A percentile compares a stretch with the other conserved stretches of the same genome.
Evolutionary conservation across 1,139 yeast species (phyloP).

Genomic region (Oligophagozyma castellii): DNA sequence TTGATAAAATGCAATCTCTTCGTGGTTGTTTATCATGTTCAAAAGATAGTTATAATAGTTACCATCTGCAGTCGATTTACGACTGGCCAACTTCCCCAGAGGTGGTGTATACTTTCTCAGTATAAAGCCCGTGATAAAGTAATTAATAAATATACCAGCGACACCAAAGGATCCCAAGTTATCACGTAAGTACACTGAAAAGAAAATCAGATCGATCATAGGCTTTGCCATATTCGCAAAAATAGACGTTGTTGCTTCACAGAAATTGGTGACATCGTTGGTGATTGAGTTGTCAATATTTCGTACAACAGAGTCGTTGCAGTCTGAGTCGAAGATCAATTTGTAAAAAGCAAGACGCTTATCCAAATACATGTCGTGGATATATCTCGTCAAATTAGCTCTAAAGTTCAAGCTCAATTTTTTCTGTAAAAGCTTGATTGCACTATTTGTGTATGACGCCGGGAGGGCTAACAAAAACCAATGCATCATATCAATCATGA

Average conservation of each 20-base stretch:
- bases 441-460: slow-evolving; percentile 85
- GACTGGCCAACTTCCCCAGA: slow-evolving; percentile 66
- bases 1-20: slow-evolving; percentile 88
- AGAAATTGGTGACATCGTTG: slow-evolving; percentile 69
- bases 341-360: slow-evolving; percentile 74
- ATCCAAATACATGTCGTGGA: slow-evolving; percentile 83
- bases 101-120: slow-evolving; percentile 69
- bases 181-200: slow-evolving; percentile 71
- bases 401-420: slow-evolving; percentile 74
- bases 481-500: slow-evolving; percentile 61
- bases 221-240: slow-evolving; percentile 90
- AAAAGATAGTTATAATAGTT: slow-evolving; percentile 79
- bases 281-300: slow-evolving; percentile 66
- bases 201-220: slow-evolving; percentile 73
- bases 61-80: slow-evolving; percentile 72
- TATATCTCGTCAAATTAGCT: slow-evolving; percentile 69
- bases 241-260: slow-evolving; percentile 70
- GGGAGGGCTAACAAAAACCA: slow-evolving; percentile 91
- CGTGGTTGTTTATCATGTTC: slow-evolving; percentile 76
- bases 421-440: slow-evolving; percentile 69
- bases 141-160: slow-evolving; percentile 67
- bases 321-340: slow-evolving; percentile 34
- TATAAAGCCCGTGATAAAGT: slow-evolving; percentile 64
- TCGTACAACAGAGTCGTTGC: slow-evolving; percentile 28
- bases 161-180: slow-evolving; percentile 80